Conservation (phyloP, 1,284 basidiomycete genomes). For the Inonotus obliquus region DNA sequence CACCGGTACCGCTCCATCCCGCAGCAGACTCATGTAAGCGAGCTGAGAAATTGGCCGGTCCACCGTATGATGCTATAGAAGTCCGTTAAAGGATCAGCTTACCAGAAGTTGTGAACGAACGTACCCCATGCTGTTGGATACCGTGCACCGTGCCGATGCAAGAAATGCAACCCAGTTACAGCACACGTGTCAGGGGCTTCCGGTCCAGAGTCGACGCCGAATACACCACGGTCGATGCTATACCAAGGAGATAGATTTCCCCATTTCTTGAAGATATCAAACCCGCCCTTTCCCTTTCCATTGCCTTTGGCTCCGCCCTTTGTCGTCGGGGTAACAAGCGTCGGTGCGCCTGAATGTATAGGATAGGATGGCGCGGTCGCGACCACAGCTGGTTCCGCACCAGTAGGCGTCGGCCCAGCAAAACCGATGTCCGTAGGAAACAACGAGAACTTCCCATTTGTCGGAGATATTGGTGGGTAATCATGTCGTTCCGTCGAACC, state of each 20-base stretch:
- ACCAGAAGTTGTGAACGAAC: conserved; percentile 24
- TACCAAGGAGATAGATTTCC: conserved; percentile 86
- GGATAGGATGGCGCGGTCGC: conserved; percentile 76
- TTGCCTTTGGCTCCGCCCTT: conserved; percentile 24
- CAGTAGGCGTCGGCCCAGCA: conserved; percentile 79
- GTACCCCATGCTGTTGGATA: conserved; percentile 72
- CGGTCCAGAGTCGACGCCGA: conserved; percentile 70
- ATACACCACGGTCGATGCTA: conserved; percentile 61
- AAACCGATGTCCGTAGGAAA: conserved; percentile 80
- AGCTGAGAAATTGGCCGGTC: conserved; percentile 57
- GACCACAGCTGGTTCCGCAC: conserved; percentile 74
- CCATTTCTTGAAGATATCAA: conserved; percentile 72
- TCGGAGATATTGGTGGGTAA: conserved; percentile 69
- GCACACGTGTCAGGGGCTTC: conserved; percentile 64
- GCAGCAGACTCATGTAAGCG: conserved; percentile 50
- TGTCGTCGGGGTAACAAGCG: conserved; percentile 49
- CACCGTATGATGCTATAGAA: conserved; percentile 53
- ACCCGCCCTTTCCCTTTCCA: conserved; percentile 28
- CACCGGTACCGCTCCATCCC: conserved; percentile 58
- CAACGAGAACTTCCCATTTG: conserved; percentile 60
- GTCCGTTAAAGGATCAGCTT: conserved; percentile 17
- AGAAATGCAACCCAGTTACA: conserved; percentile 68
- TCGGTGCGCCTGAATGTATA: conserved; percentile 62
- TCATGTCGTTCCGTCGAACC: conserved; percentile 66
- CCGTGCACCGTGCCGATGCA: conserved; percentile 78